Evolutionary conservation across 2,329 filamentous ascomycete species (phyloP).

Genomic region (Dactylellina cionopaga): DNA sequence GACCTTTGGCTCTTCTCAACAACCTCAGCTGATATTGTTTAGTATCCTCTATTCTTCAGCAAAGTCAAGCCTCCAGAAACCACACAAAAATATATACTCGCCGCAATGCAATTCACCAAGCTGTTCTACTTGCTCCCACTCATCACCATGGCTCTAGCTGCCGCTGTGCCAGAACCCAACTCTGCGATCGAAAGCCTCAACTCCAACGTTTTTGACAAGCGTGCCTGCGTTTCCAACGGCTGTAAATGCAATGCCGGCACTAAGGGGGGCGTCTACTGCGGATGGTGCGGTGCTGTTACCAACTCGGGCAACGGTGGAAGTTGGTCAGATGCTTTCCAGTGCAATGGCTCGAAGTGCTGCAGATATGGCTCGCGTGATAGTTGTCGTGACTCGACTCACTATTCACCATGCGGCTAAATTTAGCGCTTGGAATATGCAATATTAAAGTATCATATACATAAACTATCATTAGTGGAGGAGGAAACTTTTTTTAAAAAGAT

Average conservation of each 20-base stretch:
- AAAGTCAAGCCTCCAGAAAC: too few relatives aligned
- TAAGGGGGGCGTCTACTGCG: not conserved
- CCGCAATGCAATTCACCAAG: not conserved
- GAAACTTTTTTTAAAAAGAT: too few relatives aligned
- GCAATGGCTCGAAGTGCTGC: not conserved
- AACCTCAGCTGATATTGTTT: too few relatives aligned
- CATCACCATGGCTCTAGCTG: not conserved
- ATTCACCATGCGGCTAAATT: not conserved
- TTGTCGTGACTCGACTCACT: not conserved
- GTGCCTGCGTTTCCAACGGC: not conserved
- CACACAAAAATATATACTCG: too few relatives aligned
- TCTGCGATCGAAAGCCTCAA: not conserved
- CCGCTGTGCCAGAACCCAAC: not conserved
- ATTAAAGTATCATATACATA: too few relatives aligned
- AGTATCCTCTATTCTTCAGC: too few relatives aligned
- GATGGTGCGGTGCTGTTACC: not conserved
- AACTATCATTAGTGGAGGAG: too few relatives aligned
- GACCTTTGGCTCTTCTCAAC: too few relatives aligned
- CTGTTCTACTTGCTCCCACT: constrained; percentile 6
- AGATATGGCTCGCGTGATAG: not conserved
- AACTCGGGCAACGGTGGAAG: not conserved
- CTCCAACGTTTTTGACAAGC: constrained; percentile 10
- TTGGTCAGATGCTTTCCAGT: not conserved
- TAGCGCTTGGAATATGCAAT: too few relatives aligned
- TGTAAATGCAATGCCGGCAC: not conserved